Evolutionary conservation across 1,284 basidiomycete genomes (phyloP).

Genomic region (Cutaneotrichosporon cutaneum): DNA sequence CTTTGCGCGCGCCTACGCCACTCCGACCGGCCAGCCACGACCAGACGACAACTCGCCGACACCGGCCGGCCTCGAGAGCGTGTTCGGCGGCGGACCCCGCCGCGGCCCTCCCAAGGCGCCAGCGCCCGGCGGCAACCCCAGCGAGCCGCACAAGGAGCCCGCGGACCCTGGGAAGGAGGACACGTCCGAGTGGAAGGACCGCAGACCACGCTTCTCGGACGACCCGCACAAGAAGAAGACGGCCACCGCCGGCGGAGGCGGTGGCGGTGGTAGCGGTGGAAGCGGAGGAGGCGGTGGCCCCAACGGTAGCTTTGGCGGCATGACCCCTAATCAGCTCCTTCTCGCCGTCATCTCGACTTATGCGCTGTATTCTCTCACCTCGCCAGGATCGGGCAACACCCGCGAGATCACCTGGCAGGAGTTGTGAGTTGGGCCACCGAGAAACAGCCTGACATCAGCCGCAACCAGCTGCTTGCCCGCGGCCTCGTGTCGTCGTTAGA

Average conservation of each 20-base stretch:
- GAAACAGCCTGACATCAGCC: slow-evolving; percentile 47
- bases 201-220: slow-evolving; percentile 42
- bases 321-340: slow-evolving; percentile 50
- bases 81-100: slow-evolving; percentile 39
- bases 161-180: slow-evolving; percentile 31
- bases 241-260: slow-evolving; percentile 35
- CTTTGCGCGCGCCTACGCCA: slow-evolving; percentile 33
- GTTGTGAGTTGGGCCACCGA: slow-evolving; percentile 59
- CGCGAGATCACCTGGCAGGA: slow-evolving; percentile 99
- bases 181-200: slow-evolving; percentile 32
- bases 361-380: slow-evolving; percentile 31
- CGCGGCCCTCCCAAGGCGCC: slow-evolving; percentile 5
- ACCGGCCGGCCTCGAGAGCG: slow-evolving; percentile 43
- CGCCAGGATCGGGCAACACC: slow-evolving; percentile 48
- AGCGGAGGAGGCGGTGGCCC: slow-evolving; percentile 33
- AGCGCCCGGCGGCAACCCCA: background rate
- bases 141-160: slow-evolving; percentile 34
- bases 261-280: slow-evolving; percentile 38
- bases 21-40: slow-evolving; percentile 33
- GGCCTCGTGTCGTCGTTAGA: slow-evolving; percentile 92
- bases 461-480: slow-evolving; percentile 91
- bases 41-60: slow-evolving; percentile 41
- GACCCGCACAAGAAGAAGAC: slow-evolving; percentile 33
- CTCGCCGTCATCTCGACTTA: slow-evolving; percentile 38
- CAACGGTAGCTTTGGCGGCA: slow-evolving; percentile 33